Evolutionary conservation across 2,329 filamentous ascomycete genomes (phyloP).

Genomic region (Dryadomyces quercus-mongolicae): DNA sequence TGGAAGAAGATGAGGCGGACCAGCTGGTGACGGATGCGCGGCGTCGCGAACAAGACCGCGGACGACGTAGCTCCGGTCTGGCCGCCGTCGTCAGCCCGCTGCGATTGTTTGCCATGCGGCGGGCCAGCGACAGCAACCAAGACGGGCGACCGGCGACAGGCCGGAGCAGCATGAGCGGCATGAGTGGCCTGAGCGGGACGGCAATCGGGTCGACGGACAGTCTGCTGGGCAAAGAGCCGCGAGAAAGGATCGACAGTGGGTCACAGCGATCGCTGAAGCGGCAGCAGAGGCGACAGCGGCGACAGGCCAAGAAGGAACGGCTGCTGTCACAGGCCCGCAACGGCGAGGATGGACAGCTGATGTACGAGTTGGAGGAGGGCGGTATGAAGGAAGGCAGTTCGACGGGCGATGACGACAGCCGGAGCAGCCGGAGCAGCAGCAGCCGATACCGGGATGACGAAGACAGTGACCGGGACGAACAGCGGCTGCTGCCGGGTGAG

Average conservation of each 20-base stretch:
- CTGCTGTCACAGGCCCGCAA: conserved; percentile 40
- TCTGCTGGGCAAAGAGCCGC: neutral
- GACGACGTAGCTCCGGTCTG: conserved; percentile 36
- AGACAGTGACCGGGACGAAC: conserved; percentile 40
- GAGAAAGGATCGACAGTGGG: neutral
- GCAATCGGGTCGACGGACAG: conserved; percentile 3
- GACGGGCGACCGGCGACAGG: neutral
- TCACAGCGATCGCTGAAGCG: conserved; percentile 29
- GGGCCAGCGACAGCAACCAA: conserved; percentile 19
- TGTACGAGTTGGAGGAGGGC: conserved; percentile 88
- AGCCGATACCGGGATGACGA: conserved; percentile 43
- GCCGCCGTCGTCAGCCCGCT: conserved; percentile 35
- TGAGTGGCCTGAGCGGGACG: neutral
- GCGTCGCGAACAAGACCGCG: conserved; percentile 33
- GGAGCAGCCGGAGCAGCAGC: conserved; percentile 24
- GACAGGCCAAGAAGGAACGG: conserved; percentile 40
- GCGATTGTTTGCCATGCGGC: conserved; percentile 26
- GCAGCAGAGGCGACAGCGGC: conserved; percentile 33
- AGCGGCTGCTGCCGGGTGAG: neutral
- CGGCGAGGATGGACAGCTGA: conserved; percentile 62
- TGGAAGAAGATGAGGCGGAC: conserved; percentile 64
- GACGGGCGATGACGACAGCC: conserved; percentile 33
- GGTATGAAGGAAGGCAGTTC: conserved; percentile 54
- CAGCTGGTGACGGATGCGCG: conserved; percentile 43
- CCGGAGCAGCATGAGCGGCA: neutral